Conservation (phyloP, 2,329 filamentous ascomycete species). For the Periglandula ipomoeae region DNA sequence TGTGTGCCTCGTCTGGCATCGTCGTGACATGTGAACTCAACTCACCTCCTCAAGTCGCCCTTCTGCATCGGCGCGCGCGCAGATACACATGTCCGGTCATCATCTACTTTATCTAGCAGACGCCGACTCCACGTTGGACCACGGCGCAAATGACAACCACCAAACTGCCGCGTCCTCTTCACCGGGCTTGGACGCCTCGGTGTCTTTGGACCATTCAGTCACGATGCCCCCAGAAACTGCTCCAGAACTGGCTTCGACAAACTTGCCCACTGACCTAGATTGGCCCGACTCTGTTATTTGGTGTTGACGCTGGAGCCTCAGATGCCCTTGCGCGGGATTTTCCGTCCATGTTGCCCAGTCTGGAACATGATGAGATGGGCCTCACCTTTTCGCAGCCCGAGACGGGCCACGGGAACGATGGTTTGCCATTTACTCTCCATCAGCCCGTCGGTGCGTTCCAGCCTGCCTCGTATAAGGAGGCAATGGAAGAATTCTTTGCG, state of each 20-base stretch:
- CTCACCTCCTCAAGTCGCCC: neutral
- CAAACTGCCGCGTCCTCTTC: neutral
- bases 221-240: neutral
- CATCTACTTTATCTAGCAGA: constrained; percentile 5
- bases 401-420: neutral
- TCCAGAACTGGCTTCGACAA: neutral
- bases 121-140: constrained; percentile 3
- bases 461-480: constrained; percentile 9
- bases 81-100: constrained; percentile 7
- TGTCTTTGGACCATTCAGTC: neutral
- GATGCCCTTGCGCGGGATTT: neutral
- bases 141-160: neutral
- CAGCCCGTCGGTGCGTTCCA: neutral
- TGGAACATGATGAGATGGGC: constrained; percentile 1
- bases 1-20: neutral
- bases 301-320: neutral
- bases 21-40: neutral
- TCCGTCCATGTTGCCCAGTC: neutral
- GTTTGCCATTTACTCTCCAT: neutral
- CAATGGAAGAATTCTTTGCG: constrained; percentile 28
- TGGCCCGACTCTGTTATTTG: constrained; percentile 9
- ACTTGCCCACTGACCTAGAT: constrained; percentile 2
- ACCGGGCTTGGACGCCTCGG: neutral
- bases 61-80: neutral
- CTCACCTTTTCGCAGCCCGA: constrained; percentile 1